These are phyloP conservation scores for Thalassiosira delicatula DNA, from an alignment of 352 stramenopile genomes.

Conservation along the genomic window DNA sequence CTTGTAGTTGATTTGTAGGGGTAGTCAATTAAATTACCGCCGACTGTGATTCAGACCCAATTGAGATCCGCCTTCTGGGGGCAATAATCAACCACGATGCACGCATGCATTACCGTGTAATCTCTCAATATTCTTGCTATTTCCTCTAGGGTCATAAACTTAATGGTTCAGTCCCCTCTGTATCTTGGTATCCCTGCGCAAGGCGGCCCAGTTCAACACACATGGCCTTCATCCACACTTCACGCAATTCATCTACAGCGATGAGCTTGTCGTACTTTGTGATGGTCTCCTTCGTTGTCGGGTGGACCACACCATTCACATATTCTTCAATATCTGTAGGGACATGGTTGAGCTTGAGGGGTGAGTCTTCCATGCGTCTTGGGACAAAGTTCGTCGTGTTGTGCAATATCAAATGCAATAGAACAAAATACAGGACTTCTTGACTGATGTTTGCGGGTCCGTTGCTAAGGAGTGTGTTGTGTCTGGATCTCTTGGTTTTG, in stretches of 20 bases:
- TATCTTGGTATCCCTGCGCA: background rate
- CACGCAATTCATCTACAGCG: no score
- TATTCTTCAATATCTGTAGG: slow-evolving; percentile 1
- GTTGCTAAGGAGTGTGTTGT: no score
- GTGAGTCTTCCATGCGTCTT: no score
- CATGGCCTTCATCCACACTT: no score
- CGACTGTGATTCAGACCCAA: slow-evolving; percentile 32
- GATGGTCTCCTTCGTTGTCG: slow-evolving; percentile 23
- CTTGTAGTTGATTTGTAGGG: no score
- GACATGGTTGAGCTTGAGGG: no score
- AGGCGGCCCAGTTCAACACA: no score
- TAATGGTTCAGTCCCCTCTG: slow-evolving; percentile 44
- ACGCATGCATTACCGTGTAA: slow-evolving; percentile 39
- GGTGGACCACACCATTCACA: slow-evolving; percentile 3
- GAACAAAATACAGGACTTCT: no score
- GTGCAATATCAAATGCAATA: no score
- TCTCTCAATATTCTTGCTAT: slow-evolving; percentile 36
- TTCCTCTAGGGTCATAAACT: slow-evolving; percentile 36
- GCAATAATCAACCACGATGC: slow-evolving; percentile 36
- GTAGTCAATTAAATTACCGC: slow-evolving; percentile 35
- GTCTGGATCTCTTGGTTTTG: no score
- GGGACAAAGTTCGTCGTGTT: no score
- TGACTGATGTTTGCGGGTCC: no score
- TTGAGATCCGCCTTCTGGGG: slow-evolving; percentile 34
- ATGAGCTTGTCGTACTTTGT: slow-evolving; percentile 32